These are phyloP conservation scores for Colletotrichum australisinense DNA, from an alignment of 2,329 filamentous ascomycete genomes.

Conservation along the genomic window DNA sequence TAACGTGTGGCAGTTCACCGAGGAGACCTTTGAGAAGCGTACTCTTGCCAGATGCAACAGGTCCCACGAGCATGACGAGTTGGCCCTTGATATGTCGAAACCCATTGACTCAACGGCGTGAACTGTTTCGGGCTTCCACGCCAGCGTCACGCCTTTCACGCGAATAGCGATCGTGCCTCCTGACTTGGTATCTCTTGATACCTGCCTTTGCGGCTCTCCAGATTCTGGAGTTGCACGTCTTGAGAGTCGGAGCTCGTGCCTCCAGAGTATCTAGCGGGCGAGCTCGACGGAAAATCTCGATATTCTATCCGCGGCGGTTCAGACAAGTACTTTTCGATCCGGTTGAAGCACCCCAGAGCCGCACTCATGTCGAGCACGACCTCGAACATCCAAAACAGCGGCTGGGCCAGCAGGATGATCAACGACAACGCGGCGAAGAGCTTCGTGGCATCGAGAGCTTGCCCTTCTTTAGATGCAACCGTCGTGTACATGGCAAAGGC, in stretches of 20 bases:
- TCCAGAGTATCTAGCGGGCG: not conserved
- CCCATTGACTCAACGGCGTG: constrained; percentile 45
- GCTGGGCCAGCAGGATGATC: constrained; percentile 38
- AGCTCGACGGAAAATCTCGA: constrained; percentile 20
- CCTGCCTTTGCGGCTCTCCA: not conserved
- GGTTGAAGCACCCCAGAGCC: constrained; percentile 40
- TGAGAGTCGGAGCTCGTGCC: not conserved
- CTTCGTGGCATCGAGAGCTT: constrained; percentile 27
- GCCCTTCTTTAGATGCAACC: constrained; percentile 7
- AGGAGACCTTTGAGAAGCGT: constrained; percentile 54
- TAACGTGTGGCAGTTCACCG: constrained; percentile 42
- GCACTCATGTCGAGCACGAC: constrained; percentile 36
- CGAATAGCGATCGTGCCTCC: constrained; percentile 11
- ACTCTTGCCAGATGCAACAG: constrained; percentile 58
- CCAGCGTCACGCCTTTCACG: constrained; percentile 44
- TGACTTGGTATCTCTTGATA: not conserved
- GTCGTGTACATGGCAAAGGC: constrained; percentile 33
- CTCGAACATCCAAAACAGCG: constrained; percentile 52
- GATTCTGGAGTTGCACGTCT: not conserved
- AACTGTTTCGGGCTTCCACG: constrained; percentile 46
- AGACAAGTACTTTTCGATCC: constrained; percentile 43
- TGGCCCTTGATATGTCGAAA: constrained; percentile 44
- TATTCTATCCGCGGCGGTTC: constrained; percentile 42
- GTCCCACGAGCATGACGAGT: constrained; percentile 55
- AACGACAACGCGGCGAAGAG: constrained; percentile 39